Percentiles rank a stretch among this genome's conserved stretches.
These are phyloP conservation scores for Saturnispora silvae DNA, from an alignment of 805 yeast genomes.

Conservation along the genomic window DNA sequence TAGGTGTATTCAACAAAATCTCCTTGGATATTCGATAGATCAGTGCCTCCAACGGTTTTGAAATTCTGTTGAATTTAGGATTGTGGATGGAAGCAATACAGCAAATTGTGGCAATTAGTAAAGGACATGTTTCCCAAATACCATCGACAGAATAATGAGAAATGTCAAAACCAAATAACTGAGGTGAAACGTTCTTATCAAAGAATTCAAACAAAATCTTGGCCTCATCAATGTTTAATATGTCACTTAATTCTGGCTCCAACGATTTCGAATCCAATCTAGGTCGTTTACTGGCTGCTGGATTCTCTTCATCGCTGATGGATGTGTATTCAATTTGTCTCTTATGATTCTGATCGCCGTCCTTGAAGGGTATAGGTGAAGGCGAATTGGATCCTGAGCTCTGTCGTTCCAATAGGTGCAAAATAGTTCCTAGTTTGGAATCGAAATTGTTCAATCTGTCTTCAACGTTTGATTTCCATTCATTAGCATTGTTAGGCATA, in stretches of 20 bases:
- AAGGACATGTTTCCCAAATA: constrained; percentile 46
- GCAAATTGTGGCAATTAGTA: constrained; percentile 49
- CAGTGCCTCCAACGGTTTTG: constrained; percentile 19
- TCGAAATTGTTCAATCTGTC: constrained; percentile 30
- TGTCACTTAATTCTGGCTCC: constrained; percentile 6
- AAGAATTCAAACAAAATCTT: constrained; percentile 41
- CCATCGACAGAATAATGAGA: constrained; percentile 37
- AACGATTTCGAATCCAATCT: not conserved
- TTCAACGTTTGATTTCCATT: constrained; percentile 31
- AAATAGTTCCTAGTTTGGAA: constrained; percentile 28
- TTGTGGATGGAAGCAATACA: constrained; percentile 56
- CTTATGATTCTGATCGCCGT: not conserved
- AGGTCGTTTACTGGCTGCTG: not conserved
- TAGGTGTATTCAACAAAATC: constrained; percentile 27
- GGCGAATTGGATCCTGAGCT: constrained; percentile 1
- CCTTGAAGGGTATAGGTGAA: not conserved
- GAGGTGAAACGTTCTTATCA: constrained; percentile 46
- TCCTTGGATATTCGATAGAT: constrained; percentile 23
- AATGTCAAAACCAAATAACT: constrained; percentile 55
- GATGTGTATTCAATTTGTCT: constrained; percentile 5
- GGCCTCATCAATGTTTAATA: constrained; percentile 25
- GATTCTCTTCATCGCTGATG: not conserved
- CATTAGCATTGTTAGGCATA: not conserved
- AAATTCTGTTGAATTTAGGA: constrained; percentile 25
- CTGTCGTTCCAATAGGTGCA: constrained; percentile 25